Base-by-base conservation (phyloP, 805 yeast species). In the Candida qinlingensis region DNA sequence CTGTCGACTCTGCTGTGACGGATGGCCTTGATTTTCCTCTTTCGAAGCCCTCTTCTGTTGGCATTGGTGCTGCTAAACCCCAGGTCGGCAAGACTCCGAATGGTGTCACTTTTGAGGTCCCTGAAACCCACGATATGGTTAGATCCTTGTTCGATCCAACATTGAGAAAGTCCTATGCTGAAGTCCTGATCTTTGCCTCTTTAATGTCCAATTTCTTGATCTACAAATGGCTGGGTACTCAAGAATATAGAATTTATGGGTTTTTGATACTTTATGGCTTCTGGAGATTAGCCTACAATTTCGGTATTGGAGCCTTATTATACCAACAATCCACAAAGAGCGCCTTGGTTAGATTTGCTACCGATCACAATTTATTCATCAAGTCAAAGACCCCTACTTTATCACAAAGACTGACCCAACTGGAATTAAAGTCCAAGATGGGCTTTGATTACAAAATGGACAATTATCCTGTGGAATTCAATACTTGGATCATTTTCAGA, bases 401-500 rank as follows among this genome's bases (percentile, higher is more conserved):
- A 7, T 46, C 75, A 29, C 76, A 81, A 34, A 64, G 58, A 36
- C 60, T 84, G 35, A 62, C 74, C 39, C 66, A 68, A 48, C 60
- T 66, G 40, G 83, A 81, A 53, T 62, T 81, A 48, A 61, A 61
- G 28, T 66, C 77, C 31, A 76, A 77, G 55, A 69, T 78, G 71
- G 72, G 73, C 2, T 52, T 57, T 31, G 55, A 59, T 35, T 61
- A 64, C 34, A 60, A 66, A 26, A 63, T 72, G 44, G 67, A 68
- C 26, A 55, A 69, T 33, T 70, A 72, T 51, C 96, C 96, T 1
- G 70, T 78, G 45, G 96, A 87, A 62, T 83, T 83, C 69, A 87
- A 86, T 64, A 80, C 91, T 31, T 87, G 96, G 96, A 71, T 88
- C 36, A 61, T 87, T 11, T 87, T 84, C 66, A 73, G 96, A 46